Evolutionary conservation across 495 filamentous ascomycete species (phyloP), one percentile per base, ranked within the genome.

Genomic region (Aspergillus coremiiformis): DNA sequence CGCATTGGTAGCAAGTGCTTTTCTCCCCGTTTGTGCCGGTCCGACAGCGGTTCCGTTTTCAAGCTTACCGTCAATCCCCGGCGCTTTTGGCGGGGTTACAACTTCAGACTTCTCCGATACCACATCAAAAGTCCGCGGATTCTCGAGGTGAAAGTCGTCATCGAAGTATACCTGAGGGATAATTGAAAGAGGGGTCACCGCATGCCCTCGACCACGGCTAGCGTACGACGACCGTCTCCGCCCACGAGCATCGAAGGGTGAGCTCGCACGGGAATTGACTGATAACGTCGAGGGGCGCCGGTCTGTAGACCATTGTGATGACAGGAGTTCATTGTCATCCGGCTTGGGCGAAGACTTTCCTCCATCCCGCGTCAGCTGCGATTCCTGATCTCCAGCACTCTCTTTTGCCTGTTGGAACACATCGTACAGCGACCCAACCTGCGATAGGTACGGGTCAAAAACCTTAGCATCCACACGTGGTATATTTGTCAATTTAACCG

Each of bases 91-190:
- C 4, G 86, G 86, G 19, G 84, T 76, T 7, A 96, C 84, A 1
- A 99, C 86, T 59, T 97, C 93, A 2, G 93, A 95, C 46, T 90
- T 81, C 69, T 99, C 93, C 52, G 90, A 96, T 27, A 99, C 90
- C 22, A 97, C 84, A 66, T 97, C 93, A 63, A 99, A 99, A 0
- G 87, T 96, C 19, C 93, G 79, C 0, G 93, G 93, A 54, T 99
- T 99, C 60, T 98, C 93, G 0, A 99, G 78, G 54, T 87, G 94
- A 59, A 99, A 99, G 57, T 90, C 84, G 32, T 91, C 86, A 44
- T 96, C 94, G 60, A 96, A 96, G 59, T 97, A 99, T 20, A 99
- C 86, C 22, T 72, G 76, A 0, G 93, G 93, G 46, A 99, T 95
- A 1, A 90, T 96, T 6, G 90, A 90, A 22, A 99, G 67, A 7